Conservation (phyloP, 2,329 filamentous ascomycete species). For the Claviceps sp. region DNA sequence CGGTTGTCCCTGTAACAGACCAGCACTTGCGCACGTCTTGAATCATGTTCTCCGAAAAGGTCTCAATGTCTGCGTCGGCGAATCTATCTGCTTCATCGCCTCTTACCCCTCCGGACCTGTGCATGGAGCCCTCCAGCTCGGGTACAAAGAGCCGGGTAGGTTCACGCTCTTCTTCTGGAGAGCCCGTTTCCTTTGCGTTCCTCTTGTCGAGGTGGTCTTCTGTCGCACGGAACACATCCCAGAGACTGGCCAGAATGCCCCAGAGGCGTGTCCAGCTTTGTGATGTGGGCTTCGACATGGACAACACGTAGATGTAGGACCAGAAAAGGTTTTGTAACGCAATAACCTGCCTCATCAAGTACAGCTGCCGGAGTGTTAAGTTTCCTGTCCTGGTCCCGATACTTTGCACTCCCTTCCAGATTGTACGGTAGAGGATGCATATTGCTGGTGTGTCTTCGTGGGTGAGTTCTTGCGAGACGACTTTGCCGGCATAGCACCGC, state of each 20-base stretch:
- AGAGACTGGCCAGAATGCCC: constrained; percentile 8
- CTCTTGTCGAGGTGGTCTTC: constrained; percentile 9
- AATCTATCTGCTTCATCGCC: background rate
- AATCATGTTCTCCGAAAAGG: constrained; percentile 29
- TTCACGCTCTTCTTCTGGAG: constrained; percentile 7
- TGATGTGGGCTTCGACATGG: constrained; percentile 5
- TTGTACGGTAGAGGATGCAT: constrained; percentile 17
- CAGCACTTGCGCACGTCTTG: constrained; percentile 33
- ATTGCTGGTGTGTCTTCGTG: constrained; percentile 20
- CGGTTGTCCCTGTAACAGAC: constrained; percentile 19
- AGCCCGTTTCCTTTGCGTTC: constrained; percentile 7
- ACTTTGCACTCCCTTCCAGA: constrained; percentile 16
- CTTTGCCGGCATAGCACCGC: constrained; percentile 19
- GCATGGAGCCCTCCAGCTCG: constrained; percentile 5
- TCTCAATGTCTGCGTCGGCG: constrained; percentile 18
- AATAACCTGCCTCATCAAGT: constrained; percentile 17
- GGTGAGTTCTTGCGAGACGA: constrained; percentile 24
- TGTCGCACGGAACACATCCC: constrained; percentile 9
- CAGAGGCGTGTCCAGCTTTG: constrained; percentile 10
- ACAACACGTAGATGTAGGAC: constrained; percentile 14
- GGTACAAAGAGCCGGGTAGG: constrained; percentile 11
- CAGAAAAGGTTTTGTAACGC: constrained; percentile 18
- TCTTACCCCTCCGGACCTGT: no score
- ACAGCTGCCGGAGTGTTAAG: constrained; percentile 13
- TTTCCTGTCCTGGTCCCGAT: constrained; percentile 8